Percentiles rank a stretch among this genome's conserved stretches.
Evolutionary conservation across 306 rosid genomes (phyloP).

Genomic region (Acacia melanoxylon): DNA sequence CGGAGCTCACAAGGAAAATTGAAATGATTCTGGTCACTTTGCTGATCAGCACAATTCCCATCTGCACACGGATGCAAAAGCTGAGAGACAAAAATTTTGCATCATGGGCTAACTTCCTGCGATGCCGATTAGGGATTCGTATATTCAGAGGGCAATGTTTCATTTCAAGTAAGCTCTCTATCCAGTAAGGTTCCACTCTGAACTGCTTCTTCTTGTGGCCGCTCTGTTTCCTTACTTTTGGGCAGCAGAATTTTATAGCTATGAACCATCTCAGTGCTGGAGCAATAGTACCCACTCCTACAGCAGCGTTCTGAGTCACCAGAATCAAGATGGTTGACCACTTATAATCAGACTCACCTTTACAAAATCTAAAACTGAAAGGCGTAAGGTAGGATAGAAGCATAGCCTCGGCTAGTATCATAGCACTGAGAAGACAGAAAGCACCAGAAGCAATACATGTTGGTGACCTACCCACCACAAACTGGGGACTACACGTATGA

Average conservation of each 20-base stretch:
- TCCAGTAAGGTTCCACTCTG: constrained; percentile 70
- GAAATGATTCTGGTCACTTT: constrained; percentile 59
- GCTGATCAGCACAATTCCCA: constrained; percentile 56
- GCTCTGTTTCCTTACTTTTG: constrained; percentile 31
- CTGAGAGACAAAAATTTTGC: constrained; percentile 38
- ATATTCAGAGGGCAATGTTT: constrained; percentile 55
- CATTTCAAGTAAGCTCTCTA: constrained; percentile 42
- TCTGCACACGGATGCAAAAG: constrained; percentile 59
- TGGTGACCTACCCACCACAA: constrained; percentile 85
- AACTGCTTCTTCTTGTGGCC: constrained; percentile 31
- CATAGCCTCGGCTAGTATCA: constrained; percentile 59
- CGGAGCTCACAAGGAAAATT: constrained; percentile 35
- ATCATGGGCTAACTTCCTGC: too few species aligned
- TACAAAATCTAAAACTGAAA: constrained; percentile 59
- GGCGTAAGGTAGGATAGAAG: constrained; percentile 62
- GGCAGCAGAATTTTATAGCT: constrained; percentile 62
- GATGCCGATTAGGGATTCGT: too few species aligned
- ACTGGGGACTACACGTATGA: constrained; percentile 80
- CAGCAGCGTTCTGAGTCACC: constrained; percentile 62
- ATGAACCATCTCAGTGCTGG: constrained; percentile 82
- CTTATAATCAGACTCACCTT: constrained; percentile 68
- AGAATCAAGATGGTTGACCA: constrained; percentile 75
- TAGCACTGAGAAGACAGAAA: constrained; percentile 65
- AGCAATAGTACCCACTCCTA: constrained; percentile 69
- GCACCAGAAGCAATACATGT: constrained; percentile 86